A percentile compares a stretch with the other conserved stretches of the same genome.
phyloP scores from a whole-genome alignment of 257 asterid genomes.

The Jacaranda mimosifolia region DNA sequence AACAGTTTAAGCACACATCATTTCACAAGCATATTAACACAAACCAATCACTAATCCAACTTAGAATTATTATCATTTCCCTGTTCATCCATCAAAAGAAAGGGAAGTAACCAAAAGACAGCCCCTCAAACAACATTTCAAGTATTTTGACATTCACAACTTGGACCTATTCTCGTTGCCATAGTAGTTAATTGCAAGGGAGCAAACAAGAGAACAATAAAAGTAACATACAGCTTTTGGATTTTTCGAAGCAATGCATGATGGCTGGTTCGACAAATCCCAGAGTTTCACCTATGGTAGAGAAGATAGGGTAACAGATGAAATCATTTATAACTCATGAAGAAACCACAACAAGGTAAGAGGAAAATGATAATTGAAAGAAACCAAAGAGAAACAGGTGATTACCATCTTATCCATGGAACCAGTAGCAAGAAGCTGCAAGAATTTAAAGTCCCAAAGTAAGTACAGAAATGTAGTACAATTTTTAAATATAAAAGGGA shows the following conservation, averaged over 20 bases:
- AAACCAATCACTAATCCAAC: background rate
- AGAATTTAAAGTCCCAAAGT: slow-evolving; percentile 28
- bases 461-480: slow-evolving; percentile 30
- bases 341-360: background rate
- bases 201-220: slow-evolving; percentile 1
- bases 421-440: slow-evolving; percentile 95
- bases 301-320: slow-evolving; percentile 4
- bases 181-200: background rate
- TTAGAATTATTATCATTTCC: too few relatives aligned
- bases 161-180: background rate
- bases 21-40: slow-evolving; percentile 15
- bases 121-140: background rate
- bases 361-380: background rate
- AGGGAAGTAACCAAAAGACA: slow-evolving; percentile 1
- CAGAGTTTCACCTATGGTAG: slow-evolving; percentile 84
- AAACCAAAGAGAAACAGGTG: background rate
- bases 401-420: slow-evolving; percentile 86
- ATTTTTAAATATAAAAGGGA: slow-evolving; percentile 3
- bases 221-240: slow-evolving; percentile 56
- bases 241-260: slow-evolving; percentile 60
- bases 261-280: slow-evolving; percentile 85
- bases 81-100: background rate
- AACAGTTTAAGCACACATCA: slow-evolving; percentile 26
- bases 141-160: background rate
- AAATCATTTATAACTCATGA: background rate